Conservation (phyloP, 202 grass and related monocot species). For the Tripidium arundinaceum region DNA sequence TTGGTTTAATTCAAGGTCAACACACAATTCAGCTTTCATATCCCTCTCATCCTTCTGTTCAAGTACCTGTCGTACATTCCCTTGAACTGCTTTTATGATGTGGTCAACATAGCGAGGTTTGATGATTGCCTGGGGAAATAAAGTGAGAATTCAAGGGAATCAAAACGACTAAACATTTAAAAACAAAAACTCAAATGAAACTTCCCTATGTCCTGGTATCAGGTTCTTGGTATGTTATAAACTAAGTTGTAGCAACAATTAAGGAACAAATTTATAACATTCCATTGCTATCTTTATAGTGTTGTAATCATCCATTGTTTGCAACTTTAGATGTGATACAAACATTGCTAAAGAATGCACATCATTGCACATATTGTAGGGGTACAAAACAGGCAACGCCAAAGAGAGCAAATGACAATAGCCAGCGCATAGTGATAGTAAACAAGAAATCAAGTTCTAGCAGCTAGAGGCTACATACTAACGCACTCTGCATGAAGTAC, state of each 20-base stretch:
- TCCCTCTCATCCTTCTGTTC: constrained; percentile 93
- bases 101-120: constrained; percentile 96
- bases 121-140: constrained; percentile 73
- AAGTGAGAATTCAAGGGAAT: background rate
- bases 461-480: no score
- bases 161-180: constrained; percentile 12
- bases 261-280: background rate
- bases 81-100: constrained; percentile 96
- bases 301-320: background rate
- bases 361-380: no score
- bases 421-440: no score
- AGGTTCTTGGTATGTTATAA: background rate
- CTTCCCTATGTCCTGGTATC: background rate
- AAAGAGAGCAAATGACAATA: background rate
- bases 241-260: background rate
- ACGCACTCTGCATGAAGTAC: background rate
- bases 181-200: background rate
- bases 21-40: constrained; percentile 75
- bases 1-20: constrained; percentile 92
- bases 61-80: constrained; percentile 95
- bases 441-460: no score
- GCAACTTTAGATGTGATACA: background rate
- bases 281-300: background rate
- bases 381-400: no score
- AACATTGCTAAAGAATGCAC: background rate